These are phyloP conservation scores for Blastobotrys peoriensis DNA, from an alignment of 805 yeast species.

Conservation along the genomic window DNA sequence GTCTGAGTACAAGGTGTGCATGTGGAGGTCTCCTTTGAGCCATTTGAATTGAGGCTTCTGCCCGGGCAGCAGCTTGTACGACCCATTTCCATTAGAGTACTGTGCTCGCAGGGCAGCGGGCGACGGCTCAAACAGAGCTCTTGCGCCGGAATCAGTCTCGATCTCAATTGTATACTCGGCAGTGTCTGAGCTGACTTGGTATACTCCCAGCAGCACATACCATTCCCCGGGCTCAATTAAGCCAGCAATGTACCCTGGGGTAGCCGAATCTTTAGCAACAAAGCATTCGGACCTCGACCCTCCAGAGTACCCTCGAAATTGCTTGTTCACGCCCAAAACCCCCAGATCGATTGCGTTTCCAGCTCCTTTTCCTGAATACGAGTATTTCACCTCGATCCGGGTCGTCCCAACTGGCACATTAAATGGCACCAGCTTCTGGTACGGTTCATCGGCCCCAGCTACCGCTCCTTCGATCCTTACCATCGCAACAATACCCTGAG, in stretches of 20 bases:
- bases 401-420: conserved; percentile 9
- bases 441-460: neutral
- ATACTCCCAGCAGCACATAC: conserved; percentile 6
- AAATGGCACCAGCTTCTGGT: conserved; percentile 1
- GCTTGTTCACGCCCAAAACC: conserved; percentile 4
- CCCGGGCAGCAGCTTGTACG: neutral
- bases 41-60: conserved; percentile 1
- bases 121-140: neutral
- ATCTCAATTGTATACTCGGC: neutral
- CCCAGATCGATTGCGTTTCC: conserved; percentile 8
- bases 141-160: neutral
- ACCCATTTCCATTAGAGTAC: neutral
- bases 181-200: neutral
- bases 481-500: no score
- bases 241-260: conserved; percentile 12
- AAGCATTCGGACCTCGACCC: conserved; percentile 6
- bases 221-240: conserved; percentile 6
- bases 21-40: conserved; percentile 14
- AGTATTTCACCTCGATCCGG: conserved; percentile 1
- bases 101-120: neutral
- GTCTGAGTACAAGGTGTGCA: conserved; percentile 10
- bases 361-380: neutral
- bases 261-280: conserved; percentile 5
- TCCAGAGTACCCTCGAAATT: conserved; percentile 13
- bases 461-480: no score